phyloP scores from a whole-genome alignment of 2,329 filamentous ascomycete genomes.

The Aspergillus fumigatus region DNA sequence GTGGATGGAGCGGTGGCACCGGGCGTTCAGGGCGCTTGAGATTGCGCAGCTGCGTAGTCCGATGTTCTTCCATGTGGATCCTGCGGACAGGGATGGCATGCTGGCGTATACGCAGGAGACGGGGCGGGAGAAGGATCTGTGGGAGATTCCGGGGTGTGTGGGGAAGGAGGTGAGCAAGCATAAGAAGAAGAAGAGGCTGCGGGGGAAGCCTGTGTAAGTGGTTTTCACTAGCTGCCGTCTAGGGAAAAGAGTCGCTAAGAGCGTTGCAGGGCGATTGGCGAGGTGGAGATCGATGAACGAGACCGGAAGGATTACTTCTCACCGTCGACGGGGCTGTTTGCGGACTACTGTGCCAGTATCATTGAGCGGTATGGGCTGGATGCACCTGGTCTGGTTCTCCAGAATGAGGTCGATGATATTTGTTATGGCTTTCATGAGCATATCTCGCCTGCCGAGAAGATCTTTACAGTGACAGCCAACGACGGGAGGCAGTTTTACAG shows the following conservation, averaged over 20 bases:
- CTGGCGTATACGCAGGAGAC: conserved; percentile 63
- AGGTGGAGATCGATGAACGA: conserved; percentile 58
- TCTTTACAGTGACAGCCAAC: conserved; percentile 63
- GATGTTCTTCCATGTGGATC: conserved; percentile 80
- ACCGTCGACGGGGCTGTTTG: conserved; percentile 58
- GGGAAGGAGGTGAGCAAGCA: conserved; percentile 79
- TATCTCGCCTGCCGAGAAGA: conserved; percentile 42
- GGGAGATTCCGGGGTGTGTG: conserved; percentile 68
- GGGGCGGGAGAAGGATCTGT: conserved; percentile 58
- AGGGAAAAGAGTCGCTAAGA: not conserved
- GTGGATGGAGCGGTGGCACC: conserved; percentile 70
- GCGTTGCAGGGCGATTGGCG: conserved; percentile 21
- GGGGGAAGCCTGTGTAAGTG: conserved; percentile 39
- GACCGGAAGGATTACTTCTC: conserved; percentile 67
- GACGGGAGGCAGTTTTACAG: conserved; percentile 51
- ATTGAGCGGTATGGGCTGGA: conserved; percentile 56
- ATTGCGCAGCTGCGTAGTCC: conserved; percentile 71
- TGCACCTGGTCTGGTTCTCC: conserved; percentile 49
- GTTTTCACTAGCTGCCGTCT: conserved; percentile 6
- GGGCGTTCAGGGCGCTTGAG: conserved; percentile 62
- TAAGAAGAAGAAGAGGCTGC: conserved; percentile 57
- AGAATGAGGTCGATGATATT: conserved; percentile 60
- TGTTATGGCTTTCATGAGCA: conserved; percentile 51
- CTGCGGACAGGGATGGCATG: conserved; percentile 67
- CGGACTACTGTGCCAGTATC: conserved; percentile 57